Evolutionary conservation across 2,329 filamentous ascomycete genomes (phyloP).

Genomic region (Coniochaeta sp.): DNA sequence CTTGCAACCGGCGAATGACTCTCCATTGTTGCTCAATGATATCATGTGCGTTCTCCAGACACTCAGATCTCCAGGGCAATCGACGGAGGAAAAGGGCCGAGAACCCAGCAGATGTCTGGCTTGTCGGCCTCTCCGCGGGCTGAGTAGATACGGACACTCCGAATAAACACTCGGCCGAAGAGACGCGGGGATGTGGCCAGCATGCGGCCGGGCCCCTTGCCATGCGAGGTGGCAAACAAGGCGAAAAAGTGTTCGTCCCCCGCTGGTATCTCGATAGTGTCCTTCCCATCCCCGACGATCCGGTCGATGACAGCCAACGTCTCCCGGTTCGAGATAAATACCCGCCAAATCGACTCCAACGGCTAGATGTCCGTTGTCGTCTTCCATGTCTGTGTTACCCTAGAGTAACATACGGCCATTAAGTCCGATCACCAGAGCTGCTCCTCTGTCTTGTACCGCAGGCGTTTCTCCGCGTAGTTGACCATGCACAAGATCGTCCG

Average conservation of each 20-base stretch:
- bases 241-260: not conserved
- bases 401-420: conserved; percentile 1
- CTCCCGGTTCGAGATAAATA: not conserved
- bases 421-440: conserved; percentile 1
- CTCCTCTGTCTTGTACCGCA: not conserved
- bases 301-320: not conserved
- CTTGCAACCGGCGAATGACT: no score
- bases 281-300: not conserved
- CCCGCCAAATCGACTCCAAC: not conserved
- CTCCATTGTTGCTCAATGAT: no score
- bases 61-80: no score
- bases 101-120: not conserved
- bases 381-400: not conserved
- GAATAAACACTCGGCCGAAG: not conserved
- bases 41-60: no score
- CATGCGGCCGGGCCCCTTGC: not conserved
- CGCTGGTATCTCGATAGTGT: not conserved
- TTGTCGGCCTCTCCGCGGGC: not conserved
- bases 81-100: not conserved
- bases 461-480: not conserved
- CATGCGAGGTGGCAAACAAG: not conserved
- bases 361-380: not conserved
- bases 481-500: not conserved
- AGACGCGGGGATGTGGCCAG: not conserved
- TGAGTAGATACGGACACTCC: not conserved